Evolutionary conservation across 2,329 filamentous ascomycete species (phyloP).

Genomic region (Hypoxylon sp.): DNA sequence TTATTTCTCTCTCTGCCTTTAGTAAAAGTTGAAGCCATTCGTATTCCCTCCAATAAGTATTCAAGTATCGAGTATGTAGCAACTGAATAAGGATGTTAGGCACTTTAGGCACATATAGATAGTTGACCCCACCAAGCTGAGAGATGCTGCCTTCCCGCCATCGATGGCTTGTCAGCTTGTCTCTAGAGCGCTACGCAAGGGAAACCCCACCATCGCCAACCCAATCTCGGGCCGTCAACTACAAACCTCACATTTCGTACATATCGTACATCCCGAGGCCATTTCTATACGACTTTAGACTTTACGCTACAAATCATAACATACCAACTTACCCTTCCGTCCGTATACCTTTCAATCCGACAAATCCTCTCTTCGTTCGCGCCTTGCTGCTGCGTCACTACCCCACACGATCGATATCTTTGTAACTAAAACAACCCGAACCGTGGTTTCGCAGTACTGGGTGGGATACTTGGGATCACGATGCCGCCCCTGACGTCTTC

Average conservation of each 20-base stretch:
- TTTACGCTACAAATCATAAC: no score
- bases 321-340: no score
- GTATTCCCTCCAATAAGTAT: no score
- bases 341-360: not conserved
- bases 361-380: not conserved
- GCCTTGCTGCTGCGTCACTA: not conserved
- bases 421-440: not conserved
- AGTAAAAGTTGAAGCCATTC: no score
- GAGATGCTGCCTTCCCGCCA: not conserved
- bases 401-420: not conserved
- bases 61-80: no score
- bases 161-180: no score
- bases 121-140: not conserved
- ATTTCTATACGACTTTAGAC: not conserved
- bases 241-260: not conserved
- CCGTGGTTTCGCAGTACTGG: not conserved
- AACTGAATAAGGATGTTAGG: no score
- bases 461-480: conserved; percentile 6
- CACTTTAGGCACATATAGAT: no score
- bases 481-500: conserved; percentile 46
- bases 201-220: not conserved
- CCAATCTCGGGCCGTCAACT: no score
- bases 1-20: not conserved
- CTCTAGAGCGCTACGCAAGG: not conserved
- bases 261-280: not conserved